phyloP scores from a whole-genome alignment of 306 rosid genomes.

The Cicer judaicum region DNA sequence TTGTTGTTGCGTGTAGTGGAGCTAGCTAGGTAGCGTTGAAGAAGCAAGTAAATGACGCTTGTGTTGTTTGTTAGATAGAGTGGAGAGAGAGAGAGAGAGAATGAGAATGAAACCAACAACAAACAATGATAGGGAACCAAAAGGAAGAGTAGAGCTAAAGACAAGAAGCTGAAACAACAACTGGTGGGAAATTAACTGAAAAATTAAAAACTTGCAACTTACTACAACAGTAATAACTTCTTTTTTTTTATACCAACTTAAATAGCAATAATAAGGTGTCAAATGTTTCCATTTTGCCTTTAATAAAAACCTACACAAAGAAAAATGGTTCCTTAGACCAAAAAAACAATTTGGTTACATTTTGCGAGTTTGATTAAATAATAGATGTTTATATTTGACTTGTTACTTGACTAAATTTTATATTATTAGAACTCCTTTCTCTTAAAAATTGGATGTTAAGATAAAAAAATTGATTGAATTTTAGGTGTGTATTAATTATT shows the following conservation, averaged over 20 bases:
- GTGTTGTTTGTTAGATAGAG: constrained; percentile 13
- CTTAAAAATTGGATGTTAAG: too few relatives aligned
- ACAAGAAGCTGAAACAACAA: background rate
- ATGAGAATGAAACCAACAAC: constrained; percentile 7
- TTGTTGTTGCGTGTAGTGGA: constrained; percentile 40
- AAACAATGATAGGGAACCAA: background rate
- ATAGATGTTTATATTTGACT: too few relatives aligned
- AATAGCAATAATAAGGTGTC: background rate
- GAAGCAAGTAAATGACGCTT: constrained; percentile 39
- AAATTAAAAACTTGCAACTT: background rate
- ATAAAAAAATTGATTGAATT: too few relatives aligned
- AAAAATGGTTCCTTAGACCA: too few relatives aligned
- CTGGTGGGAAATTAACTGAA: background rate
- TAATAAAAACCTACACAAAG: too few relatives aligned
- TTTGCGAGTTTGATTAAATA: too few relatives aligned
- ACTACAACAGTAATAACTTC: background rate
- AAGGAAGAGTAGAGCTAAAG: constrained; percentile 20
- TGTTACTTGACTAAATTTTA: too few relatives aligned
- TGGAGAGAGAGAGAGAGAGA: constrained; percentile 6
- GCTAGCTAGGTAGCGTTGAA: constrained; percentile 44
- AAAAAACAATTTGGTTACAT: too few relatives aligned
- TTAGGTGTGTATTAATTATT: too few relatives aligned
- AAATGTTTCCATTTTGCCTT: too few relatives aligned
- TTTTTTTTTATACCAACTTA: too few relatives aligned
- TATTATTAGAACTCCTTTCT: too few relatives aligned